Conservation (phyloP, 1,139 yeast species). For the Nakaseomyces nivariensis region DNA sequence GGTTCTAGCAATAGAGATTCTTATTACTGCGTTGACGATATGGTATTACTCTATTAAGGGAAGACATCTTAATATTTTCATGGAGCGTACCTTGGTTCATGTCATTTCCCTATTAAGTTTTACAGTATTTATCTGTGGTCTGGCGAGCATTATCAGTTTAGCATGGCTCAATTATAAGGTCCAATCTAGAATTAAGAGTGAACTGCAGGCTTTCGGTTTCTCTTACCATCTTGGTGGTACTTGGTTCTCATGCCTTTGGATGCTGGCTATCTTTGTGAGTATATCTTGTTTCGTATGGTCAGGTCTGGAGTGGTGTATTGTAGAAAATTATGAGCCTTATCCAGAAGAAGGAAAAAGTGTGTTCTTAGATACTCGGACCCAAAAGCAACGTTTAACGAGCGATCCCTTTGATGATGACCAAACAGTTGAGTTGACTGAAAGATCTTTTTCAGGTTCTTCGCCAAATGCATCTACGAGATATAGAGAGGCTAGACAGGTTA, state of each 20-base stretch:
- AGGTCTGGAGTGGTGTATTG: constrained; percentile 29
- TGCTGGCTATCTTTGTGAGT: constrained; percentile 14
- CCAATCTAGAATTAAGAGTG: constrained; percentile 16
- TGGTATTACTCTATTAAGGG: constrained; percentile 25
- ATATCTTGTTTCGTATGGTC: constrained; percentile 24
- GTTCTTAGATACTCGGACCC: constrained; percentile 5
- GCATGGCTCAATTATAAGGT: constrained; percentile 14
- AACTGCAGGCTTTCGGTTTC: constrained; percentile 23
- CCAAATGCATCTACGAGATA: not conserved
- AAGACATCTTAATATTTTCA: constrained; percentile 12
- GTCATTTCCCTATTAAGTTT: constrained; percentile 19
- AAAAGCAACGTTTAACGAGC: not conserved
- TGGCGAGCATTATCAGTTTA: constrained; percentile 14
- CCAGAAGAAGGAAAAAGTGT: constrained; percentile 10
- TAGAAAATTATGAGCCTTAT: constrained; percentile 11
- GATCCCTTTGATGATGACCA: not conserved
- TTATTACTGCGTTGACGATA: constrained; percentile 11
- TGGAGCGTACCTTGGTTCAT: constrained; percentile 19
- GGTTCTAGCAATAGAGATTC: constrained; percentile 10
- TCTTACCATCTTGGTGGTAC: constrained; percentile 18
- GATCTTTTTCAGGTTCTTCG: not conserved
- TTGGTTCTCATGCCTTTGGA: constrained; percentile 22
- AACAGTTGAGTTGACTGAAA: not conserved
- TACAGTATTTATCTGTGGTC: constrained; percentile 16
- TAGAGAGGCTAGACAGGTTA: not conserved